Base-by-base conservation (phyloP, 768 basidiomycete species). In the Calocybe cyanea region DNA sequence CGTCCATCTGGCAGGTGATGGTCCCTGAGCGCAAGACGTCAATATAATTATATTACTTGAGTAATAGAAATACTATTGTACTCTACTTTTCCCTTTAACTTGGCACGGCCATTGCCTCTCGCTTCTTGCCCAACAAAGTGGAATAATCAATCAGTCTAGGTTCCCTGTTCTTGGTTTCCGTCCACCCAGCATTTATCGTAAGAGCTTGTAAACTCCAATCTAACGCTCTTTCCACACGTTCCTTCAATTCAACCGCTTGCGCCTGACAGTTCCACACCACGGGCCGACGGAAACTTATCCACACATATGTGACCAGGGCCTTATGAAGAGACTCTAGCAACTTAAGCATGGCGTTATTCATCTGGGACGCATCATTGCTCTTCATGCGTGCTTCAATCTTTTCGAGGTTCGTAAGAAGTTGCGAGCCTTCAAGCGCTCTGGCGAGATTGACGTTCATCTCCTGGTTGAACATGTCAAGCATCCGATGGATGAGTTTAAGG, bases 251-350 rank as follows among this genome's bases (percentile, higher is more conserved):
- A 10, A 63, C 52, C 1, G 81, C 85, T 20, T 66, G 62, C 5
- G 66, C 59, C 24, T 73, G 66, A n/a, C 85, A 71, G 3, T 75
- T 63, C 61, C 87, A 97, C 7, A 81, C 71, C 42, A 90, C 70
- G 0, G 79, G 72, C 47, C 79, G 72, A 31, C 93, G 83, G 61
- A 79, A 83, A 15, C 74, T 71, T 52, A 93, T 71, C 95, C 95
- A 99, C 39, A 92, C 68, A 64, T 97, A 97, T 17, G 86, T 54
- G 11, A 85, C 81, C 21, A 91, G 56, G 23, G 79, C 66, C 56
- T 85, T 86, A 65, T 99, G 92, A 49, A 90, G 64, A 4, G 75
- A 70, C 63, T 97, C 94, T 37, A 97, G 63, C 13, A 39, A 32
- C 5, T 38, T 19, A 15, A 75, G 49, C 17, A 53, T 52, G 41